Evolutionary conservation across 2,329 filamentous ascomycete genomes (phyloP), one percentile per base, ranked within the genome.

Genomic region (Arthrobotrys pseudoclavata): DNA sequence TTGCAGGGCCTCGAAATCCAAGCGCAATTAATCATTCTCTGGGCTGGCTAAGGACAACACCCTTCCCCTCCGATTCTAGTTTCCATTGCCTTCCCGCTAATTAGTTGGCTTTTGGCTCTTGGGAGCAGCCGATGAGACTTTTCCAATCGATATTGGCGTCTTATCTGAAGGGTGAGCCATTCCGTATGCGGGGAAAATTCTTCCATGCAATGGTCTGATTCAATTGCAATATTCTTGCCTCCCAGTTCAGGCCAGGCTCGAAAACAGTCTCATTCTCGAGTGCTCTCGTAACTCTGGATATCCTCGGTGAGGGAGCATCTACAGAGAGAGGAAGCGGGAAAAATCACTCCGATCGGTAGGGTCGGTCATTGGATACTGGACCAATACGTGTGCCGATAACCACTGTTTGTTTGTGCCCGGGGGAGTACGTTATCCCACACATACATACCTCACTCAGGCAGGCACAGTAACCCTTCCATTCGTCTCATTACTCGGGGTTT

Each of bases 161-260:
- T 72, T 64, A 60, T 60, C 64, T 57, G 18, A 26, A 20, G 22
- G 26, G 45, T 20, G 42, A 22, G n/a, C 69, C 55, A 72, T 62
- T 72, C 69, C 69, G 18, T 60, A 66, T 72, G 69, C 69, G 69
- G 69, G 50, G 60, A 64, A 72, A 53, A 37, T 31, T 64, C 45
- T 31, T 31, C 50, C 37, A 29, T 29, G 26, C 26, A 4, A 63
- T 63, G 31, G 47, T 29, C 57, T 26, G 48, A 18, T 64, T 22
- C 7, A 40, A 15, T 40, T 40, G 37, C 34, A 12, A 57, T 50
- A 24, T 26, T 48, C 48, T 18, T 24, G 57, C n/a, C 61, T 20
- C 50, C 47, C 40, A 29, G 26, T 13, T 45, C 42, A 40, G 55
- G 12, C 13, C 10, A 9, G 42, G 15, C 42, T 71, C 24, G 1